Conservation (phyloP, 1,284 basidiomycete species). For the Ustilago curta region DNA sequence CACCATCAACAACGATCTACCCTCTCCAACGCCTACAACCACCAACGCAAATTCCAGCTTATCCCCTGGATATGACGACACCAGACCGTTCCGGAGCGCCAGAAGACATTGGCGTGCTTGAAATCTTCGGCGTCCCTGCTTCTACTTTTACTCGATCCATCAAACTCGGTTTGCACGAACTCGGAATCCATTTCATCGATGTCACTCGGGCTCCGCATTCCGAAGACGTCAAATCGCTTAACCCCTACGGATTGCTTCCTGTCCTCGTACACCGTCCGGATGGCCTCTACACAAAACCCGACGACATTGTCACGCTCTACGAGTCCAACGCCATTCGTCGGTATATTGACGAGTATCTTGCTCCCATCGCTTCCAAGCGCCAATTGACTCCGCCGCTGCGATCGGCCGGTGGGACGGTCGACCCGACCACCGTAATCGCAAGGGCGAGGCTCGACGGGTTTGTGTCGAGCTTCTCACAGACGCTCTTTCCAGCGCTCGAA, state of each 20-base stretch:
- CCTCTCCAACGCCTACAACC: background rate
- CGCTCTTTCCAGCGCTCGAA: constrained; percentile 39
- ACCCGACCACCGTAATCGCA: constrained; percentile 3
- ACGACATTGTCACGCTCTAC: constrained; percentile 32
- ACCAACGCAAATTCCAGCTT: background rate
- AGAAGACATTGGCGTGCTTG: constrained; percentile 42
- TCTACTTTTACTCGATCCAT: constrained; percentile 46
- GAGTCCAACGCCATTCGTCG: constrained; percentile 41
- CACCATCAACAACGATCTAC: constrained; percentile 1
- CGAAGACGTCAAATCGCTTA: constrained; percentile 26
- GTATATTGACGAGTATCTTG: constrained; percentile 44
- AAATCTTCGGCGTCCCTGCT: constrained; percentile 27
- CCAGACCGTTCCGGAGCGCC: constrained; percentile 29
- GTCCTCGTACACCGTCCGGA: constrained; percentile 42
- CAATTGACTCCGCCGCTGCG: constrained; percentile 27
- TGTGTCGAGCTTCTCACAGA: constrained; percentile 29
- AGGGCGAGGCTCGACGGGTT: constrained; percentile 24
- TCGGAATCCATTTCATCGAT: constrained; percentile 35
- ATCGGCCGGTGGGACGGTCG: background rate
- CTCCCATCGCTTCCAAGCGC: constrained; percentile 2
- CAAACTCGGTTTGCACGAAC: constrained; percentile 32
- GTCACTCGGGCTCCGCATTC: constrained; percentile 26
- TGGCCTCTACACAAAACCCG: constrained; percentile 31
- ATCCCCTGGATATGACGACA: constrained; percentile 38
- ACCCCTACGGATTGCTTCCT: constrained; percentile 41